These are phyloP conservation scores for Cryptococcus amylolentus DNA, from an alignment of 1,284 basidiomycete genomes.

Conservation along the genomic window DNA sequence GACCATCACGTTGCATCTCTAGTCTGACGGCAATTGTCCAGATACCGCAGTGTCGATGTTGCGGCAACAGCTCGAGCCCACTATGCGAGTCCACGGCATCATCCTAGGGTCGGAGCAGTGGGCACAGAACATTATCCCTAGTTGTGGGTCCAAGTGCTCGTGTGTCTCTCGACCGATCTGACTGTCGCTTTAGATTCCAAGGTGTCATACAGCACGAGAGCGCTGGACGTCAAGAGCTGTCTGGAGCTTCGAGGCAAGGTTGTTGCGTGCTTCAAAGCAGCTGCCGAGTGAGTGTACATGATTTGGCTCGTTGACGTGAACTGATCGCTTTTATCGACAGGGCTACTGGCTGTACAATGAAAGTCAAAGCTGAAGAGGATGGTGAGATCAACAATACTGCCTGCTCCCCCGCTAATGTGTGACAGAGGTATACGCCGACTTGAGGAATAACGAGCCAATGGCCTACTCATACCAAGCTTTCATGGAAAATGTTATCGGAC, in stretches of 20 bases:
- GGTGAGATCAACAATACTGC: slow-evolving; percentile 5
- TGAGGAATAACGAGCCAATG: slow-evolving; percentile 25
- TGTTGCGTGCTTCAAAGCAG: slow-evolving; percentile 24
- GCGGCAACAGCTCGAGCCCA: slow-evolving; percentile 49
- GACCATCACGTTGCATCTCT: not conserved
- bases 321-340: slow-evolving; percentile 37
- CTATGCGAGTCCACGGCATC: slow-evolving; percentile 46
- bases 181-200: slow-evolving; percentile 29
- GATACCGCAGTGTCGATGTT: slow-evolving; percentile 51
- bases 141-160: slow-evolving; percentile 9
- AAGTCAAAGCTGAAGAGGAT: slow-evolving; percentile 14
- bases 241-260: slow-evolving; percentile 23
- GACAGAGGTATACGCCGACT: slow-evolving; percentile 24
- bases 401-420: not conserved
- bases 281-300: slow-evolving; percentile 17
- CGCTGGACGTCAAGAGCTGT: slow-evolving; percentile 24
- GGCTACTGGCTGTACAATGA: slow-evolving; percentile 24
- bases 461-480: slow-evolving; percentile 24
- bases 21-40: slow-evolving; percentile 5
- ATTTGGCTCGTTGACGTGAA: not conserved
- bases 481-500: slow-evolving; percentile 23
- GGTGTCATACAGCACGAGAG: slow-evolving; percentile 41
- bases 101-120: slow-evolving; percentile 46
- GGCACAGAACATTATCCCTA: slow-evolving; percentile 29
- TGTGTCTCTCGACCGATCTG: not conserved